Conservation (phyloP, 2,329 filamentous ascomycete species). For the Pseudogymnoascus pannorum region DNA sequence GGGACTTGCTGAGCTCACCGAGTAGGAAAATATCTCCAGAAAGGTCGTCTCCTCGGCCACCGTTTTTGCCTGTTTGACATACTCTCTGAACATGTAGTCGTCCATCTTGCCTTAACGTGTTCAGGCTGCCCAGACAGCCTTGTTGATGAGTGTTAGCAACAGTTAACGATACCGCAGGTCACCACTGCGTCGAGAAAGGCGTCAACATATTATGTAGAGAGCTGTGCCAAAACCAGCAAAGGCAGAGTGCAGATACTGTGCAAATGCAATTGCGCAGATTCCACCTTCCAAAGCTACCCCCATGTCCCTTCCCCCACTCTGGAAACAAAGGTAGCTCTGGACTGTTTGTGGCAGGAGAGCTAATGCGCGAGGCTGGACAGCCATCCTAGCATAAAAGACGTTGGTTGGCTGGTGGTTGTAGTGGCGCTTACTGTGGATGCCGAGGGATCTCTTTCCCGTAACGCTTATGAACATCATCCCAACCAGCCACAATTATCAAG, state of each 20-base stretch:
- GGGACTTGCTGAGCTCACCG: conserved; percentile 18
- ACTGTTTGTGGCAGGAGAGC: background rate
- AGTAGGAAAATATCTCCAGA: conserved; percentile 28
- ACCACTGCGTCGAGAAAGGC: background rate
- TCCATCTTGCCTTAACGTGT: conserved; percentile 21
- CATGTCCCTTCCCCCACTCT: background rate
- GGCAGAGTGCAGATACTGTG: background rate
- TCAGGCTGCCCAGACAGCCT: background rate
- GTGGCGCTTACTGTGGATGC: conserved; percentile 8
- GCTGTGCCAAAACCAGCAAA: background rate
- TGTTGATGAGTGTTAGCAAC: background rate
- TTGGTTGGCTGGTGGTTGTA: background rate
- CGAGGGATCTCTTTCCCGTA: conserved; percentile 2
- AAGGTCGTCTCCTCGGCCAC: conserved; percentile 25
- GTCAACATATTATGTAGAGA: background rate
- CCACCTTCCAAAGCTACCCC: background rate
- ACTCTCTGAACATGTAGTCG: conserved; percentile 29
- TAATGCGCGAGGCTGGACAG: conserved; percentile 3
- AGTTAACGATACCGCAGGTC: conserved; percentile 1
- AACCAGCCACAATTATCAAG: background rate
- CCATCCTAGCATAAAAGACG: background rate
- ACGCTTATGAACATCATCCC: background rate
- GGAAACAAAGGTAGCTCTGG: background rate
- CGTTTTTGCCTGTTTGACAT: conserved; percentile 23
- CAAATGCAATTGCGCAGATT: conserved; percentile 1